A percentile compares a stretch with the other conserved stretches of the same genome.
Conservation (phyloP, 2,329 filamentous ascomycete genomes). For the Claviceps sp. region DNA sequence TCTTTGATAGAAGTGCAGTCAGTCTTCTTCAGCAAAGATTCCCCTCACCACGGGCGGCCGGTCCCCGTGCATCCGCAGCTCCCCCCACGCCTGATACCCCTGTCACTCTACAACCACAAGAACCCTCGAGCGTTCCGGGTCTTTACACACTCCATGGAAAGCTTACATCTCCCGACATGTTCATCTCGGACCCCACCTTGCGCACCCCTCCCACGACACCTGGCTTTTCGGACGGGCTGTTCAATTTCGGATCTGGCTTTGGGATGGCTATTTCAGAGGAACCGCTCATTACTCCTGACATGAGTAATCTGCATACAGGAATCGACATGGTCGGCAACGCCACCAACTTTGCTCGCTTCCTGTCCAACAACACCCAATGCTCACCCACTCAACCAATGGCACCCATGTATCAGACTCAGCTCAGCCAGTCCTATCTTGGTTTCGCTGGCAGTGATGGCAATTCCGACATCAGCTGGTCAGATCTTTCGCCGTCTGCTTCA, state of each 20-base stretch:
- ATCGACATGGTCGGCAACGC: constrained; percentile 31
- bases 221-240: constrained; percentile 29
- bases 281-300: constrained; percentile 32
- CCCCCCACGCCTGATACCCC: constrained; percentile 38
- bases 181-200: constrained; percentile 29
- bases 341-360: constrained; percentile 29
- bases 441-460: constrained; percentile 21
- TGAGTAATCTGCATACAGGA: constrained; percentile 31
- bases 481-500: constrained; percentile 25
- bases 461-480: constrained; percentile 38
- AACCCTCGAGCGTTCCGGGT: constrained; percentile 25
- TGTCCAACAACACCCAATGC: constrained; percentile 23
- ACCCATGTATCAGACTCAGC: constrained; percentile 14
- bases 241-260: constrained; percentile 25
- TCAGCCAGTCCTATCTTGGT: constrained; percentile 28
- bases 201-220: constrained; percentile 42
- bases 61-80: constrained; percentile 26
- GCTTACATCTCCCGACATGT: constrained; percentile 15
- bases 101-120: constrained; percentile 23
- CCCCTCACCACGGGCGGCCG: constrained; percentile 27
- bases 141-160: constrained; percentile 19
- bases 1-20: constrained; percentile 32
- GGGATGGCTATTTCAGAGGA: constrained; percentile 31
- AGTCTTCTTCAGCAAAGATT: constrained; percentile 26
- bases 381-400: constrained; percentile 21